Conservation (phyloP, 2,329 filamentous ascomycete species). For the Macroventuria anomochaeta region DNA sequence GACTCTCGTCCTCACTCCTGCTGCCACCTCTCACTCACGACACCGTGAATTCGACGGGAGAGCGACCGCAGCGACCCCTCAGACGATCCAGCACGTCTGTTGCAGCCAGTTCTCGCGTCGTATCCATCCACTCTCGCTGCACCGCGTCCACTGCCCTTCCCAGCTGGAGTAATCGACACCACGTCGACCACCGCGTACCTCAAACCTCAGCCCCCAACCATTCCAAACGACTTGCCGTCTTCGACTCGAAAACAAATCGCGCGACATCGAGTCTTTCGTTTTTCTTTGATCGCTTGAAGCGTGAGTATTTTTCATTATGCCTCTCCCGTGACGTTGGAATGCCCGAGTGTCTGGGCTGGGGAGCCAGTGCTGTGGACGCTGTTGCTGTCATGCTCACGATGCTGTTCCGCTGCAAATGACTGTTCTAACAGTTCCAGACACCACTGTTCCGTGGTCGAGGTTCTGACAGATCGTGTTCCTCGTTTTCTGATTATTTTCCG, state of each 20-base stretch:
- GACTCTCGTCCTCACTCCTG: constrained; percentile 1
- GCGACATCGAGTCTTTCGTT: neutral
- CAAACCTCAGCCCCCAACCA: neutral
- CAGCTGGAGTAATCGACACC: constrained; percentile 4
- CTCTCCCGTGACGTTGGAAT: constrained; percentile 11
- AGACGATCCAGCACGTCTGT: constrained; percentile 2
- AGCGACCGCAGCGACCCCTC: constrained; percentile 11
- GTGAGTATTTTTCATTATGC: constrained; percentile 20
- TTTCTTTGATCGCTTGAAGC: neutral
- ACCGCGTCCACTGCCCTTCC: neutral
- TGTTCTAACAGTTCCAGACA: constrained; percentile 17
- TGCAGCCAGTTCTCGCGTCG: constrained; percentile 1
- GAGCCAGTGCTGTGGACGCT: constrained; percentile 19
- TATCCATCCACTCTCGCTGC: neutral
- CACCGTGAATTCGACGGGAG: constrained; percentile 5
- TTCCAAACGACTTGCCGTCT: neutral
- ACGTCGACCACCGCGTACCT: neutral
- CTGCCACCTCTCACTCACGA: constrained; percentile 8
- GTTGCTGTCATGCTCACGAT: constrained; percentile 21
- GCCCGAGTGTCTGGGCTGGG: constrained; percentile 19
- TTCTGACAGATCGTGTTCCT: constrained; percentile 19
- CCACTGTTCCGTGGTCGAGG: constrained; percentile 25
- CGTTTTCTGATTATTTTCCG: constrained; percentile 4
- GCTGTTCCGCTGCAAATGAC: constrained; percentile 13
- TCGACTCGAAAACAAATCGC: neutral